A percentile compares a stretch with the other conserved stretches of the same genome.
Evolutionary conservation across 192 early-diverging fungal species (phyloP).

Genomic region (Coemansia sp.): DNA sequence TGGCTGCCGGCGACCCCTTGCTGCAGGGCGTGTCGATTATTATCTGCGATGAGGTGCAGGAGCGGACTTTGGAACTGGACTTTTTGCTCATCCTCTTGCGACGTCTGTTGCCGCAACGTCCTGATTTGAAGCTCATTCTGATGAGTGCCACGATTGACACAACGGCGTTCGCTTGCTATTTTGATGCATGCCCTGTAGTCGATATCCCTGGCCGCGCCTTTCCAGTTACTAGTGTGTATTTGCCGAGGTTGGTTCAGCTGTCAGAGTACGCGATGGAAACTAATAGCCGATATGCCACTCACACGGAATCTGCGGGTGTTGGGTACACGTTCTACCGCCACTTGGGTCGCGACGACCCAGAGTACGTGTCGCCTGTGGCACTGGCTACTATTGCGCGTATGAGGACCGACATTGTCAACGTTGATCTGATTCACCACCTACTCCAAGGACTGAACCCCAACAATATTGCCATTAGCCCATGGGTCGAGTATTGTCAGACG

Average conservation of each 20-base stretch:
- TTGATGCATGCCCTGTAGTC: constrained; percentile 63
- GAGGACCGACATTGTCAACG: constrained; percentile 57
- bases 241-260: constrained; percentile 29
- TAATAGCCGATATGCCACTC: constrained; percentile 2
- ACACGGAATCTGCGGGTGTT: neutral
- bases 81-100: constrained; percentile 79
- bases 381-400: constrained; percentile 29
- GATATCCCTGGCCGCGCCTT: constrained; percentile 73
- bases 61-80: constrained; percentile 76
- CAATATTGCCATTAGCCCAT: constrained; percentile 42
- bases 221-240: constrained; percentile 61
- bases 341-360: neutral
- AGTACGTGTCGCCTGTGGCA: constrained; percentile 12
- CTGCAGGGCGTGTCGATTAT: constrained; percentile 41
- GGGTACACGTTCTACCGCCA: constrained; percentile 1
- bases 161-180: constrained; percentile 77
- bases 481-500: neutral
- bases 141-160: constrained; percentile 93
- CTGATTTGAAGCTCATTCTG: constrained; percentile 69
- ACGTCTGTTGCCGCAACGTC: constrained; percentile 61
- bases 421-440: constrained; percentile 62
- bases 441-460: constrained; percentile 56
- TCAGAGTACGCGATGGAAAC: constrained; percentile 13
- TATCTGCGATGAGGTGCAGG: constrained; percentile 90
- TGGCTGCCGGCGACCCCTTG: constrained; percentile 41